These are phyloP conservation scores for Cryptosporidium viatorum DNA, from an alignment of 169 alveolate genomes.

Conservation along the genomic window DNA sequence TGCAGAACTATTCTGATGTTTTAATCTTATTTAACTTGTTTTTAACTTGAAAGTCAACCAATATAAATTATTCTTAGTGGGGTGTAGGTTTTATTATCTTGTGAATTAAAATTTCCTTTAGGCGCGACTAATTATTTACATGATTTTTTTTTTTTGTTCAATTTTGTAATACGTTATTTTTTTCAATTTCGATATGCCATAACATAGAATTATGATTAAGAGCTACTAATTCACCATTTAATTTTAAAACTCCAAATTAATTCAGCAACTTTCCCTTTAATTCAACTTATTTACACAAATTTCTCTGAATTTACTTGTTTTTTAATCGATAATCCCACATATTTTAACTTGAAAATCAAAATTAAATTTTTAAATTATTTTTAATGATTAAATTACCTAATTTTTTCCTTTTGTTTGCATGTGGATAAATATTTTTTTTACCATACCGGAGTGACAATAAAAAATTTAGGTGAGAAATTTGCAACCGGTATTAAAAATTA, in stretches of 20 bases:
- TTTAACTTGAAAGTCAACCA: not conserved
- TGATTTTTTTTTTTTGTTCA: not conserved
- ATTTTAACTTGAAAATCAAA: not conserved
- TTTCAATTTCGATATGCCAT: not conserved
- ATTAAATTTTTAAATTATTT: not conserved
- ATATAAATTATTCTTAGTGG: slow-evolving; percentile 19
- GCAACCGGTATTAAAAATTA: not conserved
- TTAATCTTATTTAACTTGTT: not conserved
- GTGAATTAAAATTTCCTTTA: not conserved
- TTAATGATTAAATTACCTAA: not conserved
- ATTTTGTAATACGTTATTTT: not conserved
- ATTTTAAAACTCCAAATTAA: too few species aligned
- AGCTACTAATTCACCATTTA: not conserved
- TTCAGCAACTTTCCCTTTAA: not conserved
- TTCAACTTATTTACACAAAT: not conserved
- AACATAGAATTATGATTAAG: not conserved
- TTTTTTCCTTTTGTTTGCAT: not conserved
- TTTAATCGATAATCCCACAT: not conserved
- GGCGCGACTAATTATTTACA: slow-evolving; percentile 61
- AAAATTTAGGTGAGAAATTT: not conserved
- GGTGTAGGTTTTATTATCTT: not conserved
- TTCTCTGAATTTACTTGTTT: not conserved
- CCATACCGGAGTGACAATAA: not conserved
- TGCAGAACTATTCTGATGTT: not conserved
- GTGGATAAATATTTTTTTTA: slow-evolving; percentile 1